Evolutionary conservation across 495 filamentous ascomycete species (phyloP), one percentile per base, ranked within the genome.

Genomic region (Neurospora sp.): DNA sequence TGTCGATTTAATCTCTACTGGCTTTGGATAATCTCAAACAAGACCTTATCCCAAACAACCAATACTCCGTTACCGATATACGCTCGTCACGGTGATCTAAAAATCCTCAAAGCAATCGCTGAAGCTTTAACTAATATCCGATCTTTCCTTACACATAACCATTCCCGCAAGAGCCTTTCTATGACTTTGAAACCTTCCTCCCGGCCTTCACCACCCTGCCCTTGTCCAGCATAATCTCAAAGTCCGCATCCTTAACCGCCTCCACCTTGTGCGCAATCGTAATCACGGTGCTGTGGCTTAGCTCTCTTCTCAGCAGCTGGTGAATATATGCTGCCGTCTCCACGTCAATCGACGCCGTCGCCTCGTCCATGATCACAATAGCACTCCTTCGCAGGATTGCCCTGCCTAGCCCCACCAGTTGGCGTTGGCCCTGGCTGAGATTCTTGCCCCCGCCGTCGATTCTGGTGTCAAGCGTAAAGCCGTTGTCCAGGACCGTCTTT

Each of bases 201-300:
- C 79, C 78, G 35, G 79, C 76, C 69, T 74, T 71, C 0, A 87
- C 73, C 6, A 88, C 83, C 39, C 83, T 81, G 27, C 93, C 93
- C 69, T 88, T 86, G 18, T 91, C 91, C 71, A 97, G 78, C 53
- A 90, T 87, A 31, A 96, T 82, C 78, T 89, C 92, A 72, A 87
- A 92, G 75, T 92, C 88, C 20, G 92, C 92, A 77, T 91, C 87
- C 79, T 86, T 87, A n/a, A 94, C 91, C 31, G 92, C 92, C 78
- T 94, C 92, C 35, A 92, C 77, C 59, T 92, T 89, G 85, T 97
- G 93, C 53, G 93, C 93, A 81, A 97, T 94, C 4, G 92, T 94
- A 69, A 97, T 90, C 16, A 97, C 93, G 3, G 93, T 97, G 74
- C 91, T 94, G 44, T 90, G 83, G 68, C 80, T 83, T 82, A 96